These are phyloP conservation scores for Hypomontagnella submonticulosa DNA, from an alignment of 495 filamentous ascomycete species.

Conservation along the genomic window DNA sequence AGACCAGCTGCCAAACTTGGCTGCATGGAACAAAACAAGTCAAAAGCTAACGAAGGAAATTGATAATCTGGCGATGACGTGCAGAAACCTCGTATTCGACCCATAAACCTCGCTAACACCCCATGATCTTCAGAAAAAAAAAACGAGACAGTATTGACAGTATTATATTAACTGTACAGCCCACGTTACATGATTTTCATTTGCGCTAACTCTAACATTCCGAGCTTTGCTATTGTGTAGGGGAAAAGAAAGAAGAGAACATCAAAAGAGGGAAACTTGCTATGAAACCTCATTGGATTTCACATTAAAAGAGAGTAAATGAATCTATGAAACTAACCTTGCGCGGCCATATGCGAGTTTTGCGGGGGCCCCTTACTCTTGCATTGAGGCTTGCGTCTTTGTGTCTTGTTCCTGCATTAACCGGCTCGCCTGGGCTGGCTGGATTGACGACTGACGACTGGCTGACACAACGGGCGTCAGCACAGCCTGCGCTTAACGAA, in stretches of 20 bases:
- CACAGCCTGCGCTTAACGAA: slow-evolving; percentile 8
- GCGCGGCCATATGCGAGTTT: slow-evolving; percentile 11
- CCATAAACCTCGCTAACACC: slow-evolving; percentile 34
- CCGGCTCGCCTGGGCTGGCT: slow-evolving; percentile 23
- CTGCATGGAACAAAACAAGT: slow-evolving; percentile 9
- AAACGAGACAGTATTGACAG: slow-evolving; percentile 24
- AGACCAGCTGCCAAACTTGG: slow-evolving; percentile 27
- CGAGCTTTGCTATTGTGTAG: slow-evolving; percentile 10
- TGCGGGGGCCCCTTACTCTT: slow-evolving; percentile 35
- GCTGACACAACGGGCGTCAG: slow-evolving; percentile 24
- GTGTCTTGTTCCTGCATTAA: slow-evolving; percentile 42
- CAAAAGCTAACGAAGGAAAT: slow-evolving; percentile 14
- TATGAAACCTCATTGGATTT: slow-evolving; percentile 2
- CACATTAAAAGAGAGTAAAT: slow-evolving; percentile 4
- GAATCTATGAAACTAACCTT: slow-evolving; percentile 12
- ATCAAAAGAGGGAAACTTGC: not conserved
- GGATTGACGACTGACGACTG: slow-evolving; percentile 12
- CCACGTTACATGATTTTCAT: slow-evolving; percentile 25
- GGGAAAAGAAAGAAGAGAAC: slow-evolving; percentile 1
- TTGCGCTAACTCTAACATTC: slow-evolving; percentile 17
- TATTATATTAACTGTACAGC: slow-evolving; percentile 14
- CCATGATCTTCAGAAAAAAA: slow-evolving; percentile 36
- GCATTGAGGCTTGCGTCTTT: slow-evolving; percentile 14
- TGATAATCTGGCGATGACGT: slow-evolving; percentile 36
- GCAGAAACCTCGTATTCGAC: slow-evolving; percentile 45